Conservation (phyloP, 31 red algal genomes). For the Porphyra umbilicalis region DNA sequence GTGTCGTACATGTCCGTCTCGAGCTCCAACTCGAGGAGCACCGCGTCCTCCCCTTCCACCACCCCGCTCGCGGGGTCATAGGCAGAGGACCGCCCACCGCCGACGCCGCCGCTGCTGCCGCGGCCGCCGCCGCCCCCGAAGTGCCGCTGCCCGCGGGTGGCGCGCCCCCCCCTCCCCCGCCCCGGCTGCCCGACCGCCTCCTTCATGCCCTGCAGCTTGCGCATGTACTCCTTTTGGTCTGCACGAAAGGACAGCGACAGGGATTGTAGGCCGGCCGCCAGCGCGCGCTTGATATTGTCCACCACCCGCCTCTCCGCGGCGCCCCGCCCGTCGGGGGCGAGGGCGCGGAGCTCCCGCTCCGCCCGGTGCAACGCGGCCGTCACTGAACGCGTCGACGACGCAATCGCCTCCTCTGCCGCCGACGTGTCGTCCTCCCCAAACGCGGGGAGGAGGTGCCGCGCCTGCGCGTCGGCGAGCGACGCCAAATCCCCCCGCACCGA, state of each 20-base stretch:
- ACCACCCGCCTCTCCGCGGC: conserved; percentile 31
- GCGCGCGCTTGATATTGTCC: conserved; percentile 63
- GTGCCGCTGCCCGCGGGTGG: not conserved
- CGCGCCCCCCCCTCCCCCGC: not conserved
- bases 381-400: conserved; percentile 20
- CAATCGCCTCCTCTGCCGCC: conserved; percentile 55
- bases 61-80: not conserved
- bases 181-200: conserved; percentile 3
- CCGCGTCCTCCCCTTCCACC: conserved; percentile 6
- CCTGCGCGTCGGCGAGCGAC: conserved; percentile 27
- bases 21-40: conserved; percentile 8
- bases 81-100: not conserved
- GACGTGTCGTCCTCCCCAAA: conserved; percentile 59
- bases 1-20: conserved; percentile 24
- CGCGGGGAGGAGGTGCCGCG: conserved; percentile 62
- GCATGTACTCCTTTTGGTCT: conserved; percentile 72
- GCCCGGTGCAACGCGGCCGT: conserved; percentile 41
- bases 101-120: not conserved
- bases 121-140: not conserved
- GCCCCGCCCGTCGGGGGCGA: not conserved
- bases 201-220: conserved; percentile 48
- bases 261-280: conserved; percentile 61
- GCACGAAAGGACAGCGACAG: conserved; percentile 58
- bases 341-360: conserved; percentile 40
- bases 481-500: conserved; percentile 22